A percentile compares a stretch with the other conserved stretches of the same genome.
Conservation (phyloP, 495 filamentous ascomycete genomes). For the Podospora australis region DNA sequence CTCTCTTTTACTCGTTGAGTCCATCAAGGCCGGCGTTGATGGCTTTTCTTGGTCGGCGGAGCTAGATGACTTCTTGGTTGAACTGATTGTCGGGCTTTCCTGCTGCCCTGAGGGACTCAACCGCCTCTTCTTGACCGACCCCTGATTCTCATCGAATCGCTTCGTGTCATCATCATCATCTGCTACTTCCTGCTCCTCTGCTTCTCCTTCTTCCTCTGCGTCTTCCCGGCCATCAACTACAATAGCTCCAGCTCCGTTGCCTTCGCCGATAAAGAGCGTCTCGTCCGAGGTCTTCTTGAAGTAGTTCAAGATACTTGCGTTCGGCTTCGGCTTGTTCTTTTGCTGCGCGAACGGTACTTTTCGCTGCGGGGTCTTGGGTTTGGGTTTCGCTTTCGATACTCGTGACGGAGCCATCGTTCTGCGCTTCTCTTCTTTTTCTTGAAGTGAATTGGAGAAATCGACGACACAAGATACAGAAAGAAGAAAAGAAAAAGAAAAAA, state of each 20-base stretch:
- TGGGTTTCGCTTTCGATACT: background rate
- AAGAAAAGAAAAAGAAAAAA: too few relatives aligned
- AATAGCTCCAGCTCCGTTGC: background rate
- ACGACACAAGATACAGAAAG: too few relatives aligned
- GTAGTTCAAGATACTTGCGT: slow-evolving; percentile 72
- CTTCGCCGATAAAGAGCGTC: slow-evolving; percentile 24
- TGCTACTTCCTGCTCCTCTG: slow-evolving; percentile 8
- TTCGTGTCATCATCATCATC: background rate
- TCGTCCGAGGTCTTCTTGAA: slow-evolving; percentile 66
- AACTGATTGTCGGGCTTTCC: too few relatives aligned
- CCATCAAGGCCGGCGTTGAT: too few relatives aligned
- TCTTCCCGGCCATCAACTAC: background rate
- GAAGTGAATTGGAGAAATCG: too few relatives aligned
- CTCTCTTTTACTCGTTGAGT: too few relatives aligned
- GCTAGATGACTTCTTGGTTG: too few relatives aligned
- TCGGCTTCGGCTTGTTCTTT: slow-evolving; percentile 35
- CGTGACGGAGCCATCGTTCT: background rate
- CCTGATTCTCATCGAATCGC: slow-evolving; percentile 47
- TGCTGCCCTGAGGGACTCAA: slow-evolving; percentile 8
- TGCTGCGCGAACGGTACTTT: too few relatives aligned
- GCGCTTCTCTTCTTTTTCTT: too few relatives aligned
- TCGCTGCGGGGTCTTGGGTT: slow-evolving; percentile 6
- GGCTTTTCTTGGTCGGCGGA: too few relatives aligned
- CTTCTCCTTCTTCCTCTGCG: background rate
- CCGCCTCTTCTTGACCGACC: slow-evolving; percentile 41